A percentile compares a stretch with the other conserved stretches of the same genome.
Conservation (phyloP, 768 basidiomycete genomes). For the Suillus variegatus region DNA sequence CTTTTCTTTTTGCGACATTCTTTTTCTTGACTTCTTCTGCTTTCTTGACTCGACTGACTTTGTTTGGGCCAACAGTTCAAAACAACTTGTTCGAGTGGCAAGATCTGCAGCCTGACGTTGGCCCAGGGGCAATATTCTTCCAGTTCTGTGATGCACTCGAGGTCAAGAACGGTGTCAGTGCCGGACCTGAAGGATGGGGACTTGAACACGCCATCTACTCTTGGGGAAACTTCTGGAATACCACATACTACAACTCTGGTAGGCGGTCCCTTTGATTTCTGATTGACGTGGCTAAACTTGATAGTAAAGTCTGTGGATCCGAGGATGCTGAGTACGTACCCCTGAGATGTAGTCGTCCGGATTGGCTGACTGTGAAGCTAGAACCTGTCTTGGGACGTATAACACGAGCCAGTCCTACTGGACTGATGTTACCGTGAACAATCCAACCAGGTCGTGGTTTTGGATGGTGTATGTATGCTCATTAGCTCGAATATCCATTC, state of each 20-base stretch:
- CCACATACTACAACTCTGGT: slow-evolving; percentile 47
- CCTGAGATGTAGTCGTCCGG: neutral
- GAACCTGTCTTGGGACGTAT: slow-evolving; percentile 44
- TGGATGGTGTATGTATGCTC: slow-evolving; percentile 60
- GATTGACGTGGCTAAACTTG: neutral
- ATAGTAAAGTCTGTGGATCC: slow-evolving; percentile 51
- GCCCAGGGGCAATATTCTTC: slow-evolving; percentile 38
- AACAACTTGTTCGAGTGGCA: slow-evolving; percentile 71
- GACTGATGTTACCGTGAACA: slow-evolving; percentile 57
- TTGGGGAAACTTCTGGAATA: slow-evolving; percentile 62
- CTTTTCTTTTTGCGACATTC: neutral
- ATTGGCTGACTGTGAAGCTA: slow-evolving; percentile 38
- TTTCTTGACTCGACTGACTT: neutral
- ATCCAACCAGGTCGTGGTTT: slow-evolving; percentile 61
- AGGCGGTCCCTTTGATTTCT: slow-evolving; percentile 21
- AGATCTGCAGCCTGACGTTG: slow-evolving; percentile 51
- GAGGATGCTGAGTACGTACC: slow-evolving; percentile 47
- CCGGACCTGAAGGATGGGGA: slow-evolving; percentile 57
- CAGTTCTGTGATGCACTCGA: slow-evolving; percentile 43
- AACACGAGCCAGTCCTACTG: slow-evolving; percentile 41
- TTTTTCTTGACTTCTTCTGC: neutral
- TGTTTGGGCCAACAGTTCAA: slow-evolving; percentile 35
- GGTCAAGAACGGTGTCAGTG: slow-evolving; percentile 40
- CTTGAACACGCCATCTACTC: slow-evolving; percentile 58
- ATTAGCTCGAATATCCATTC: neutral